Evolutionary conservation across 441 rosid species (phyloP).

Genomic region (Euphorbia schlechtendalii): DNA sequence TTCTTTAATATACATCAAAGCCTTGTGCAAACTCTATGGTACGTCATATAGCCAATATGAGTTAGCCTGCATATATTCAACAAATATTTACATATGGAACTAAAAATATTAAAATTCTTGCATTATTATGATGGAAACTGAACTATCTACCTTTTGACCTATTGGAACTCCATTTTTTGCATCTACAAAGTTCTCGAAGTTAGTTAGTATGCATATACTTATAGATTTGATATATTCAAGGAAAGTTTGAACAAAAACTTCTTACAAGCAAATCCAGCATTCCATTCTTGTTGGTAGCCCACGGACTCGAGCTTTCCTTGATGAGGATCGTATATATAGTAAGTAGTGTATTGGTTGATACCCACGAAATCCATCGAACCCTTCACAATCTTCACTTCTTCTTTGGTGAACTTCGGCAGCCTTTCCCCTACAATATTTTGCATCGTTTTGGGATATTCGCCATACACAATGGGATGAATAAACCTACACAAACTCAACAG

Average conservation of each 20-base stretch:
- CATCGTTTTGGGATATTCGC: constrained; percentile 84
- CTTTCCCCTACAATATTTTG: constrained; percentile 60
- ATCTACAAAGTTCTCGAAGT: constrained; percentile 34
- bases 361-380: constrained; percentile 90
- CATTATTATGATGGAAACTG: no score
- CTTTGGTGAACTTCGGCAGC: constrained; percentile 68
- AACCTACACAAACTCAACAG: constrained; percentile 54
- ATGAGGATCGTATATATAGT: constrained; percentile 54
- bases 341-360: constrained; percentile 84
- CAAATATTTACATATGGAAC: neutral
- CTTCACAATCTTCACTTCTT: constrained; percentile 75
- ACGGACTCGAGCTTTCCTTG: constrained; percentile 33
- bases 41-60: constrained; percentile 35
- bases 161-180: constrained; percentile 57
- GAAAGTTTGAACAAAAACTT: neutral
- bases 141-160: constrained; percentile 80
- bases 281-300: constrained; percentile 90
- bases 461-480: constrained; percentile 82
- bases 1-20: constrained; percentile 23
- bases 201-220: constrained; percentile 9
- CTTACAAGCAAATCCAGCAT: constrained; percentile 71
- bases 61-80: constrained; percentile 50
- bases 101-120: no score
- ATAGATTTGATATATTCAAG: no score
- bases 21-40: no score